These are phyloP conservation scores for Aspergillus sp. DNA, from an alignment of 2,329 filamentous ascomycete genomes.

Conservation along the genomic window DNA sequence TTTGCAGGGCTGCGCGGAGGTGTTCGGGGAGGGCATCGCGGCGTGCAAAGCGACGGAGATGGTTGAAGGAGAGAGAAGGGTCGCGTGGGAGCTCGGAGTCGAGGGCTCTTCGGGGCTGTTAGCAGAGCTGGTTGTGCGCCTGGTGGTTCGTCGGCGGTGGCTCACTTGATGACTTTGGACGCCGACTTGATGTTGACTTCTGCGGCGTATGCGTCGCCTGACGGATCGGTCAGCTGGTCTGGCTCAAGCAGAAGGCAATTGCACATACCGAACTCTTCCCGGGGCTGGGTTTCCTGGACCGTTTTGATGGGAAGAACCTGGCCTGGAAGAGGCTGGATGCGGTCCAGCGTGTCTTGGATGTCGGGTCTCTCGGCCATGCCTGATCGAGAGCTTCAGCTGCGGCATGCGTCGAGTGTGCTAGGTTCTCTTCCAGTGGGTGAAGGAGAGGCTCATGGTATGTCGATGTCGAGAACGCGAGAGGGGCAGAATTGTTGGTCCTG, in stretches of 20 bases:
- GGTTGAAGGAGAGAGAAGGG: constrained; percentile 22
- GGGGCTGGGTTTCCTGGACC: constrained; percentile 33
- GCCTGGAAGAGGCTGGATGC: constrained; percentile 23
- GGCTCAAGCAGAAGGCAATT: neutral
- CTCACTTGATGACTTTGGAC: constrained; percentile 36
- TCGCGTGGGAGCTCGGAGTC: constrained; percentile 29
- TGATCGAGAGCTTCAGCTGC: no score
- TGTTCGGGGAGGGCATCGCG: constrained; percentile 24
- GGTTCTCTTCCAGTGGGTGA: no score
- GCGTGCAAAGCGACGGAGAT: constrained; percentile 35
- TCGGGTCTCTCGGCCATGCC: constrained; percentile 14
- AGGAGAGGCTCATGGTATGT: neutral
- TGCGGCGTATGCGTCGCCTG: constrained; percentile 35
- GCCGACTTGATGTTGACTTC: constrained; percentile 37
- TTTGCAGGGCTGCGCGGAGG: no score
- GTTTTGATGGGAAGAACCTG: constrained; percentile 33
- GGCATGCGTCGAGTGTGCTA: no score
- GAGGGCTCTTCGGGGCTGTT: constrained; percentile 23
- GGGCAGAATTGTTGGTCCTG: neutral
- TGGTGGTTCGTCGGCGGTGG: neutral
- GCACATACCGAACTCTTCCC: constrained; percentile 32
- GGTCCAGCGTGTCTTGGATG: constrained; percentile 12
- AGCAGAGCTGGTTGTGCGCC: neutral
- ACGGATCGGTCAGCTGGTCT: constrained; percentile 4
- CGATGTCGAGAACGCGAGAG: constrained; percentile 1